Conservation (phyloP, 306 rosid genomes). For the Cicer chorassanicum region DNA sequence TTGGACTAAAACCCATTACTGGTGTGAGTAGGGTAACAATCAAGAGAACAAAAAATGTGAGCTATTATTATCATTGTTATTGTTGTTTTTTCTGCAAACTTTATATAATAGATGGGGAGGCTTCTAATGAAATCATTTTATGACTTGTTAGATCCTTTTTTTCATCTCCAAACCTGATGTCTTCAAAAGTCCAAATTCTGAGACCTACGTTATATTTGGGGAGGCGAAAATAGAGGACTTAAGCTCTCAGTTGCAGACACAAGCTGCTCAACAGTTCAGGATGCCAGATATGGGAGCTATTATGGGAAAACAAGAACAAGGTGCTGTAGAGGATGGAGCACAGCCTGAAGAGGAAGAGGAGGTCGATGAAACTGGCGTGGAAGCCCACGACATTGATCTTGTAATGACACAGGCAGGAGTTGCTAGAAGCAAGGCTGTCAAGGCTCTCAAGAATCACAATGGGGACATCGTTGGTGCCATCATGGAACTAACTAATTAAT, state of each 20-base stretch:
- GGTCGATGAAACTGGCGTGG: constrained; percentile 76
- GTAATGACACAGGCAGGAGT: constrained; percentile 94
- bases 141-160: constrained; percentile 62
- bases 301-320: constrained; percentile 60
- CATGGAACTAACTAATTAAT: constrained; percentile 84
- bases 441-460: constrained; percentile 78
- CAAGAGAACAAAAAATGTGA: constrained; percentile 83
- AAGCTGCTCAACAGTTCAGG: constrained; percentile 91
- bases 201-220: constrained; percentile 78
- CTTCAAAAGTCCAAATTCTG: constrained; percentile 86
- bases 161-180: constrained; percentile 94
- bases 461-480: constrained; percentile 94
- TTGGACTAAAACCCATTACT: constrained; percentile 81
- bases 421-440: constrained; percentile 79
- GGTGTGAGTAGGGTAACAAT: constrained; percentile 94
- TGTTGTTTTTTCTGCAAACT: neutral
- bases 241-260: constrained; percentile 89
- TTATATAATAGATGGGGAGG: neutral
- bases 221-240: constrained; percentile 91
- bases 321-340: constrained; percentile 52
- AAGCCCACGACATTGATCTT: constrained; percentile 77
- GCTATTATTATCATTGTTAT: neutral
- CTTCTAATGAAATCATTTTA: constrained; percentile 18
- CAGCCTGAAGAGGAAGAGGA: constrained; percentile 73
- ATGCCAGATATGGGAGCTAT: constrained; percentile 75